Evolutionary conservation across 176 grass and related monocot species (phyloP).

Genomic region (Avena insularis): DNA sequence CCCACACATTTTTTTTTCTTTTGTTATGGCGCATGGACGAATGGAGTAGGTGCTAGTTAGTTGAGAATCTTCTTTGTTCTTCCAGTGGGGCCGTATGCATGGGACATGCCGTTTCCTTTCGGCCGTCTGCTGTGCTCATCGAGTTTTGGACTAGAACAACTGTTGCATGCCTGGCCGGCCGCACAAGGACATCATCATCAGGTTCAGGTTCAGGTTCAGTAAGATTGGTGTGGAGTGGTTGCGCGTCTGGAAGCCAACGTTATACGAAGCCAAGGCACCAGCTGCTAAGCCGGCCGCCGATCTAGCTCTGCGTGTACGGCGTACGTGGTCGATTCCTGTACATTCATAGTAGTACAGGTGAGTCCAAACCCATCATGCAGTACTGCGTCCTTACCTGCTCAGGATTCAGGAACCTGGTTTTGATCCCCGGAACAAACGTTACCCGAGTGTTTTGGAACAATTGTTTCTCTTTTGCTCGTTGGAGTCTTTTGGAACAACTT

Average conservation of each 20-base stretch:
- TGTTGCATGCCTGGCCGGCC: background rate
- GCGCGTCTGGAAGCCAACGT: background rate
- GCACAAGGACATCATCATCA: background rate
- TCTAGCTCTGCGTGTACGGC: background rate
- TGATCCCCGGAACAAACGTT: slow-evolving; percentile 26
- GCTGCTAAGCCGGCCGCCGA: background rate
- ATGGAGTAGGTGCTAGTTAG: background rate
- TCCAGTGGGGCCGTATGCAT: slow-evolving; percentile 3
- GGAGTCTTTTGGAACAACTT: background rate
- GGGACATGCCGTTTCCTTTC: slow-evolving; percentile 10
- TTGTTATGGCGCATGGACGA: background rate
- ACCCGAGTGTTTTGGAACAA: slow-evolving; percentile 21
- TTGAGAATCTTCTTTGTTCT: slow-evolving; percentile 18
- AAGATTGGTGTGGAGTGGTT: slow-evolving; percentile 30
- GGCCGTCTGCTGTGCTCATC: background rate
- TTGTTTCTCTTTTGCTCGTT: background rate
- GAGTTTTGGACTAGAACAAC: slow-evolving; percentile 36
- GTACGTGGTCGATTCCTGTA: background rate
- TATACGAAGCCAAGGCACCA: background rate
- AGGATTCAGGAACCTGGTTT: slow-evolving; percentile 21
- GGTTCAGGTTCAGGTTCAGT: background rate
- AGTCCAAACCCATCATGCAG: background rate
- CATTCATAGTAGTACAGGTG: background rate
- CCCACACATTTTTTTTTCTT: background rate
- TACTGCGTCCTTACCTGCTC: background rate